Conservation (phyloP, 1,284 basidiomycete species). For the Fomitopsis betulina region DNA sequence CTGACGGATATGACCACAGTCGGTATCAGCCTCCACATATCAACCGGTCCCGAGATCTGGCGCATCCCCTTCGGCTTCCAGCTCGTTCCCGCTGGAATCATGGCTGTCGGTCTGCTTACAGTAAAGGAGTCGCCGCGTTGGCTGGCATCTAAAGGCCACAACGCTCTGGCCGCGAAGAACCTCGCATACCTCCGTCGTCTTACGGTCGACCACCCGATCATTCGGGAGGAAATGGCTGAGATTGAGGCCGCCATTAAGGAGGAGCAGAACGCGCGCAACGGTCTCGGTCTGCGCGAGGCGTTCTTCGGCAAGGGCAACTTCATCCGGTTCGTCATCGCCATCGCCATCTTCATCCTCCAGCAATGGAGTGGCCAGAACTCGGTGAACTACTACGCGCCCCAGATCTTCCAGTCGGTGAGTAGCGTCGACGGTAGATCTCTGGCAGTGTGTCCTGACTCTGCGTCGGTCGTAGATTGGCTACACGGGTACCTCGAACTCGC, state of each 20-base stretch:
- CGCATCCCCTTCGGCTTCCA: slow-evolving; percentile 74
- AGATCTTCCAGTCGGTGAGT: slow-evolving; percentile 62
- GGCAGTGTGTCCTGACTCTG: slow-evolving; percentile 6
- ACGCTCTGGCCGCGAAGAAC: slow-evolving; percentile 29
- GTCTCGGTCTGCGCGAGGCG: slow-evolving; percentile 59
- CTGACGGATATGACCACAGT: slow-evolving; percentile 31
- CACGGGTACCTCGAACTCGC: slow-evolving; percentile 49
- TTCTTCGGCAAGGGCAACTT: slow-evolving; percentile 75
- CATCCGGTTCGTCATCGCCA: slow-evolving; percentile 64
- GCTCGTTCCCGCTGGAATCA: slow-evolving; percentile 74
- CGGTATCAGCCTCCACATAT: slow-evolving; percentile 55
- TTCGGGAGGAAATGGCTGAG: slow-evolving; percentile 53
- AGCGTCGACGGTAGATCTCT: neutral
- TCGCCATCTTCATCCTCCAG: slow-evolving; percentile 57
- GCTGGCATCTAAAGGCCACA: slow-evolving; percentile 32
- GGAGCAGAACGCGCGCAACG: slow-evolving; percentile 51
- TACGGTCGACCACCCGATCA: slow-evolving; percentile 37
- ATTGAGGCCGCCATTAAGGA: slow-evolving; percentile 67
- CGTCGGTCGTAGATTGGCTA: slow-evolving; percentile 51
- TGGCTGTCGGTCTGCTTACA: slow-evolving; percentile 69
- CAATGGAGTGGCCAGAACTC: slow-evolving; percentile 62
- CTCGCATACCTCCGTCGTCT: slow-evolving; percentile 56
- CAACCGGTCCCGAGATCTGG: slow-evolving; percentile 52
- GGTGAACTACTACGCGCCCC: slow-evolving; percentile 76
- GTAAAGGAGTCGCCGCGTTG: slow-evolving; percentile 45